Base-by-base conservation (phyloP, 2,329 filamentous ascomycete genomes). In the Fusarium cicatricum region DNA sequence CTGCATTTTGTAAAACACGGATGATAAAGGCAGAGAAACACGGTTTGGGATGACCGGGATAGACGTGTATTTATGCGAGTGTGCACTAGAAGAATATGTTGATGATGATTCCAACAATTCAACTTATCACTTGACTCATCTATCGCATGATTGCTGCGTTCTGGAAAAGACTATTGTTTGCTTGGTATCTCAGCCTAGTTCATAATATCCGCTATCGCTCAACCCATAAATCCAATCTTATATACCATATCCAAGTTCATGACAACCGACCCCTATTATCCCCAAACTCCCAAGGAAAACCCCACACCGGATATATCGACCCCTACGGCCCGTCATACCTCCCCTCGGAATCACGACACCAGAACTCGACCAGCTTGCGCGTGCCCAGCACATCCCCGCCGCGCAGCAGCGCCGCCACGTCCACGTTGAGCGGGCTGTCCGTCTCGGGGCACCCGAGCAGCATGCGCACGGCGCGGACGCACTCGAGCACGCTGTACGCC, bases 371-470 rank as follows among this genome's bases (percentile, higher is more conserved):
- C 70, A 95, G 76, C 57, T 82, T 81, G 67, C 89, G 80, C 14
- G 90, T 88, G 0, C 85, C 91, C 12, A 92, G 71, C 17, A 75
- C 73, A 74, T 94, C 91, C 5, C 89, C 90, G 28, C 80, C 82
- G 59, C 89, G 78, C 59, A 92, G 70, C 68, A 95, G 75, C 63
- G 86, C 86, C 49, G 90, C 91, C 28, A 91, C 81, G 73, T 95
- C 91, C 21, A 95, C 83, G 73, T 93, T 93, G 58, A 95, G 78
- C 66, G 91, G 91, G 64, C 84, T 88, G 69, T 94, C 90, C 40
- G 86, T 82, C 72, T 88, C 90, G 1, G 90, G 89, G 59, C 82
- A 85, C 46, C 73, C 66, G 50, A 78, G 78, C 66, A 95, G 80
- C 78, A 90, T 83, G 64, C 90, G 85, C 61, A 94, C 83, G 40